Evolutionary conservation across 192 early-diverging fungal species (phyloP).

Genomic region (Umbelopsis vinacea): DNA sequence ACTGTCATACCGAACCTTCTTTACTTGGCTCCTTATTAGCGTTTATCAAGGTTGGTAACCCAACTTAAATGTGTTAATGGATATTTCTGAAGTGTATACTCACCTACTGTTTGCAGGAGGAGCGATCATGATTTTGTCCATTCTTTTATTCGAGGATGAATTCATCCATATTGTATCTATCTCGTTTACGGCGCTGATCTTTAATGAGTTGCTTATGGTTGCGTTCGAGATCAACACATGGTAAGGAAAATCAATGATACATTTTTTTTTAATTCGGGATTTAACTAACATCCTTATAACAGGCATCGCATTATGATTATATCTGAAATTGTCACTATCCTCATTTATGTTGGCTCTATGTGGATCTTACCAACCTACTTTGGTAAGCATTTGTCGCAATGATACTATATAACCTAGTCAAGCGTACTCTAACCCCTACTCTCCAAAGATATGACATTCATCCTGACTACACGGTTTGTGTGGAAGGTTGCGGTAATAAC

Average conservation of each 20-base stretch:
- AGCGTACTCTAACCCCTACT: slow-evolving; percentile 13
- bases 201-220: slow-evolving; percentile 97
- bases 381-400: slow-evolving; percentile 54
- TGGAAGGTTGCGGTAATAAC: slow-evolving; percentile 93
- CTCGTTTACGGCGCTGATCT: slow-evolving; percentile 90
- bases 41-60: slow-evolving; percentile 91
- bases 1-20: slow-evolving; percentile 92
- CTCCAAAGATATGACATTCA: slow-evolving; percentile 77
- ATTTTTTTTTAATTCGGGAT: not conserved
- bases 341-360: slow-evolving; percentile 89
- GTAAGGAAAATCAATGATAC: slow-evolving; percentile 38
- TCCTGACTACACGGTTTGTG: slow-evolving; percentile 80
- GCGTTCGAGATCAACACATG: slow-evolving; percentile 92
- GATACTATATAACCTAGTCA: not conserved
- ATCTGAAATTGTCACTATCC: slow-evolving; percentile 79
- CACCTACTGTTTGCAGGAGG: slow-evolving; percentile 54
- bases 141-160: slow-evolving; percentile 93
- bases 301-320: slow-evolving; percentile 89
- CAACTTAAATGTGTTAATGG: slow-evolving; percentile 44
- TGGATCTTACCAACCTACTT: slow-evolving; percentile 89
- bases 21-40: slow-evolving; percentile 91
- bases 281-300: not conserved
- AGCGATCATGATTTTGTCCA: slow-evolving; percentile 92
- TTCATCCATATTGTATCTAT: slow-evolving; percentile 95
- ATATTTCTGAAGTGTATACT: not conserved